A percentile compares a stretch with the other conserved stretches of the same genome.
phyloP scores from a whole-genome alignment of 2,329 filamentous ascomycete species.

The Scleromitrula shiraiana region DNA sequence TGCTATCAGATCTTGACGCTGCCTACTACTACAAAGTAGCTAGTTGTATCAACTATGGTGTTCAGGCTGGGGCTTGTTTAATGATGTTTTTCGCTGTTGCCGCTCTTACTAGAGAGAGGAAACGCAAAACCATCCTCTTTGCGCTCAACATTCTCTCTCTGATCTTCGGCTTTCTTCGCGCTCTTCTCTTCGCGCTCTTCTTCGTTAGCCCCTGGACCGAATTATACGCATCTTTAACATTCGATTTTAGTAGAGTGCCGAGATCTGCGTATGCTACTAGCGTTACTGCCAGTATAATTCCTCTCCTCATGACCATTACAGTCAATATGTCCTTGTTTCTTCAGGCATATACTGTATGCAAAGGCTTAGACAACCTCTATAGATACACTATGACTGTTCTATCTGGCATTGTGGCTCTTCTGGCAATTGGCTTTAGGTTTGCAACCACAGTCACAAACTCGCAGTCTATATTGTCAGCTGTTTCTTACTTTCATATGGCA shows the following conservation, averaged over 20 bases:
- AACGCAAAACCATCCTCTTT: constrained; percentile 51
- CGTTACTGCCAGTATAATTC: constrained; percentile 40
- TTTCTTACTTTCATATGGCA: constrained; percentile 25
- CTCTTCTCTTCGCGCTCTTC: constrained; percentile 40
- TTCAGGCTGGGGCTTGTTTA: constrained; percentile 52
- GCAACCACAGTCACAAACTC: constrained; percentile 41
- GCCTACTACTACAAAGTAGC: constrained; percentile 40
- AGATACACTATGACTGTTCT: constrained; percentile 37
- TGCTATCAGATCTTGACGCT: constrained; percentile 36
- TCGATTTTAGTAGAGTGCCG: constrained; percentile 39
- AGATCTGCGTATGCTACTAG: constrained; percentile 37
- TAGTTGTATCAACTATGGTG: constrained; percentile 47
- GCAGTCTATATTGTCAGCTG: constrained; percentile 16
- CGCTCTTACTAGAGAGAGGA: constrained; percentile 49
- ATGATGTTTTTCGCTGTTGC: constrained; percentile 49
- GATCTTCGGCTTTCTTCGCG: constrained; percentile 44
- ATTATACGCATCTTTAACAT: constrained; percentile 41
- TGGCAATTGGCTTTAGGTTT: constrained; percentile 46
- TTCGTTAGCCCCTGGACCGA: constrained; percentile 44
- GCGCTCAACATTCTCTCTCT: constrained; percentile 51
- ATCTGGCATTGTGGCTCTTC: constrained; percentile 41
- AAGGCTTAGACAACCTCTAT: constrained; percentile 33
- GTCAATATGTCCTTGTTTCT: constrained; percentile 53
- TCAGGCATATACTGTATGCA: constrained; percentile 55
- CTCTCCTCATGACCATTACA: constrained; percentile 43